phyloP scores from a whole-genome alignment of 768 basidiomycete genomes.

The Lyophyllum decastes region DNA sequence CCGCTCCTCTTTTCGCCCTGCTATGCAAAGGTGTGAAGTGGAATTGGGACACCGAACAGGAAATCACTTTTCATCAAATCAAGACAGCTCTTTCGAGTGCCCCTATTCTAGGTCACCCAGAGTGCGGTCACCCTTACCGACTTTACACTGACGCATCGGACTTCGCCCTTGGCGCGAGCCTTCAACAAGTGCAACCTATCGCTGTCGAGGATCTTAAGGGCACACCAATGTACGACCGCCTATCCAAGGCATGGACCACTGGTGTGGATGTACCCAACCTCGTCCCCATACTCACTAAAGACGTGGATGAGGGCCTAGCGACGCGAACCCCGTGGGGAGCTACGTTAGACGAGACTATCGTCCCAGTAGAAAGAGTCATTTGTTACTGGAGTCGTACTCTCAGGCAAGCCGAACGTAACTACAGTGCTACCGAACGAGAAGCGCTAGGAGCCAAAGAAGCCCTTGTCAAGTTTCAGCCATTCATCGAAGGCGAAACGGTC shows the following conservation, averaged over 20 bases:
- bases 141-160: constrained; percentile 38
- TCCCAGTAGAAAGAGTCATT: constrained; percentile 30
- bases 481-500: constrained; percentile 33
- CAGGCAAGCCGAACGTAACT: constrained; percentile 27
- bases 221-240: constrained; percentile 24
- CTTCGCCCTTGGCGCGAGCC: constrained; percentile 24
- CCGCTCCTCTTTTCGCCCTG: constrained; percentile 32
- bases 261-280: neutral
- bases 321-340: neutral
- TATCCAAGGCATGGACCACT: neutral
- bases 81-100: constrained; percentile 30
- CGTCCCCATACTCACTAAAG: neutral
- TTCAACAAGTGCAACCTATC: constrained; percentile 36
- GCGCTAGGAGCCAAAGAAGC: constrained; percentile 22
- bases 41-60: constrained; percentile 22
- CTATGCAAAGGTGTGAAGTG: constrained; percentile 27
- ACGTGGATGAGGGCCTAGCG: neutral
- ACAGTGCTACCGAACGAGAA: constrained; percentile 28
- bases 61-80: constrained; percentile 22
- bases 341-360: constrained; percentile 24
- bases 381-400: constrained; percentile 29
- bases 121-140: constrained; percentile 28
- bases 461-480: constrained; percentile 33
- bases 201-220: constrained; percentile 25
- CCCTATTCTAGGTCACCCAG: constrained; percentile 32